Evolutionary conservation across 352 stramenopile species (phyloP), one percentile per base, ranked within the genome.

Genomic region (Globisporangium mamillatum): DNA sequence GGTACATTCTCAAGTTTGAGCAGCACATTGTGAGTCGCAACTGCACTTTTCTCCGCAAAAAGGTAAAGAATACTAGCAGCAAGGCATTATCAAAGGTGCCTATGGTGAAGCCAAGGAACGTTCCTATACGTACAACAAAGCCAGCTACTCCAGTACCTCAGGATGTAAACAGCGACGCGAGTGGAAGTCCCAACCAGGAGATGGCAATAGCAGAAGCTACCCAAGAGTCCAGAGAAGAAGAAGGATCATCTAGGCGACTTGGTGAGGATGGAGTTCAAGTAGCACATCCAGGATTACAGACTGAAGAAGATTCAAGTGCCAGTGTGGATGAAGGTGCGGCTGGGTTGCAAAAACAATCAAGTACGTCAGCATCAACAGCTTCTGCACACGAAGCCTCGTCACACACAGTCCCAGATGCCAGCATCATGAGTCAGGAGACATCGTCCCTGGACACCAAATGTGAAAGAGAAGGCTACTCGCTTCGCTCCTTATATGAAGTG

Each of bases 1-100:
- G 87, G 87, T 94, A 94, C 64, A 91, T 94, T 59, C 73, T 91
- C 55, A 94, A 94, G 70, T 94, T 87, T 44, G 87, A 94, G 71
- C 87, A 94, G 75, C 87, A 94, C 61, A 73, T 92, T n/a, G 82
- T 86, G 22, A 94, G 87, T 62, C 76, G 87, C 41, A 94, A 93
- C 63, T 94, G 84, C 74, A 80, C 80, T 7, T 90, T 90, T 59
- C 72, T 93, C 4, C 77, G 83, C 20, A 73, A 81, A 34, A 81
- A 70, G 25, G 52, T 46, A 36, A 60, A 55, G 34, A 29, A 18
- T 20, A 34, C 6, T 14, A 54, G 16, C 38, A 69, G 55, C 36
- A 14, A 8, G 10, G 34, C 34, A 56, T 1, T 24, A 48, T 24
- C 34, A 4, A 24, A 54, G 25, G 7, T 22, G 34, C n/a, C 29